Base-by-base conservation (phyloP, 2,329 filamentous ascomycete species). In the Grosmannia huntii region DNA sequence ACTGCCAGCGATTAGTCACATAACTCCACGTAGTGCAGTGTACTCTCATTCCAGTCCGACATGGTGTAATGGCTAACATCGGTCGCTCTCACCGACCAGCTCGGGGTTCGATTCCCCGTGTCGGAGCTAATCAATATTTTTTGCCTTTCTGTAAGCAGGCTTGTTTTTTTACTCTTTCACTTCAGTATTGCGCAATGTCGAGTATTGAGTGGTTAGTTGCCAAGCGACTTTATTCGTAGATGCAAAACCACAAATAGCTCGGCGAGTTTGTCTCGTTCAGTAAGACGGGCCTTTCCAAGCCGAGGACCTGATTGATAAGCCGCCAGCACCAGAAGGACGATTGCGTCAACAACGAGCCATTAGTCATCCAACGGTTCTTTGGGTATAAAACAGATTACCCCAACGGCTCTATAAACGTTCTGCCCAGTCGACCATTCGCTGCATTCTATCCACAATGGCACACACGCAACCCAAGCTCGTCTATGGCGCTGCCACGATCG, bases 31-130 rank as follows among this genome's bases (percentile, higher is more conserved):
- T 27, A 49, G 21, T 27, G 27, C 10, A 5, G 6, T 23, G 10
- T 9, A 19, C 2, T 52, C 12, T 11, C 10, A 36, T 19, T 31
- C 11, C 28, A 4, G 53, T 57, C 56, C 56, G 56, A 57, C 53
- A 57, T 57, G 56, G 56, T 57, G 56, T 57, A 57, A 48, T 57
- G 56, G 56, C 48, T 57, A 57, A 57, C 56, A 57, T 57, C 56
- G n/a, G 56, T 53, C 56, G 56, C 50, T 57, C 50, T 57, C 56
- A 57, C 56, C 56, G 56, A 53, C 56, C 25, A 57, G 56, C 56
- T 48, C 56, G 56, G 56, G 56, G 56, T 57, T 57, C 56, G 56
- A 57, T 57, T 57, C 56, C 56, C 56, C 56, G 56, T 57, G 53
- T 57, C 56, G 56, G 56, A 57, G 56, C 33, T 52, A 11, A 50